Evolutionary conservation across 305 asterid species (phyloP).

Genomic region (Plantago coronopus): DNA sequence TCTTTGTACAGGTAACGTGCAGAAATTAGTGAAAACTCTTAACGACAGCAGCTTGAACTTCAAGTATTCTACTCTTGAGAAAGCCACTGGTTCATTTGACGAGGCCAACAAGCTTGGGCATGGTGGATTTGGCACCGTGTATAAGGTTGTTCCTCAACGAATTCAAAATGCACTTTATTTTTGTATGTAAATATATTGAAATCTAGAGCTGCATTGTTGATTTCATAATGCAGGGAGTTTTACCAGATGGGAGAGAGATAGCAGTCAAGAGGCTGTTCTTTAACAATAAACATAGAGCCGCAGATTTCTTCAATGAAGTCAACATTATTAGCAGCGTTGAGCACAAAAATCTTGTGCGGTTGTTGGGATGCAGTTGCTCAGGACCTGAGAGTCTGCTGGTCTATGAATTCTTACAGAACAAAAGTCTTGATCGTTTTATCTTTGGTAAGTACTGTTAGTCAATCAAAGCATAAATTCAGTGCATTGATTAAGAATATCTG

Average conservation of each 20-base stretch:
- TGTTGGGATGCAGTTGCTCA: slow-evolving; percentile 77
- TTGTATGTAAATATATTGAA: not conserved
- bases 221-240: slow-evolving; percentile 51
- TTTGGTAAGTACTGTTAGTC: slow-evolving; percentile 45
- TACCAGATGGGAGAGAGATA: slow-evolving; percentile 76
- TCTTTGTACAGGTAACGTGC: slow-evolving; percentile 39
- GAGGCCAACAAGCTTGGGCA: slow-evolving; percentile 74
- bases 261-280: slow-evolving; percentile 86
- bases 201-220: not conserved
- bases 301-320: slow-evolving; percentile 82
- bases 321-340: slow-evolving; percentile 72
- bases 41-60: slow-evolving; percentile 57
- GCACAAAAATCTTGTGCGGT: slow-evolving; percentile 66
- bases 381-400: slow-evolving; percentile 92
- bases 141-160: slow-evolving; percentile 34
- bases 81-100: slow-evolving; percentile 57
- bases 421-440: slow-evolving; percentile 69
- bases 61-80: slow-evolving; percentile 64
- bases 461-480: not conserved
- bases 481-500: not conserved
- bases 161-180: too few species aligned
- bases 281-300: slow-evolving; percentile 69
- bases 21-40: slow-evolving; percentile 48
- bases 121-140: slow-evolving; percentile 73
- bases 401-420: slow-evolving; percentile 63